Evolutionary conservation across 2,329 filamentous ascomycete genomes (phyloP).

Genomic region (Helotiales sp.): DNA sequence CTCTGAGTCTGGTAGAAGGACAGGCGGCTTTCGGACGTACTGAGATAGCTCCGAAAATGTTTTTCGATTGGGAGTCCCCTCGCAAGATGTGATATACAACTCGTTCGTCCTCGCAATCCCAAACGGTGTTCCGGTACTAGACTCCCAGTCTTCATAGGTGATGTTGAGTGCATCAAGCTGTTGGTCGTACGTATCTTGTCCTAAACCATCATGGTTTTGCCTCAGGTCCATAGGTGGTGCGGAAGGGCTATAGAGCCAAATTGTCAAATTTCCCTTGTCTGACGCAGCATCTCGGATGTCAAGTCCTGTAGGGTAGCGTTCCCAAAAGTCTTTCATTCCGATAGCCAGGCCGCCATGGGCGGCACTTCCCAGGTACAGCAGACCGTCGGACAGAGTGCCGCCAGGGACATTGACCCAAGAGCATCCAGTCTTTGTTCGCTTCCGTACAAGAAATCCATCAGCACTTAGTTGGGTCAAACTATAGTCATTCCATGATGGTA

Average conservation of each 20-base stretch:
- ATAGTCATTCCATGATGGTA: conserved; percentile 60
- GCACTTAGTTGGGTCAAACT: conserved; percentile 56
- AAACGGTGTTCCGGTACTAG: conserved; percentile 53
- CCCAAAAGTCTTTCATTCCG: conserved; percentile 62
- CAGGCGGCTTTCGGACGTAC: conserved; percentile 52
- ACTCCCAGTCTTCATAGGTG: conserved; percentile 64
- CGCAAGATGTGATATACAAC: conserved; percentile 53
- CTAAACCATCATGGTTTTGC: conserved; percentile 58
- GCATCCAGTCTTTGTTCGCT: conserved; percentile 57
- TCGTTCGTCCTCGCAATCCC: conserved; percentile 61
- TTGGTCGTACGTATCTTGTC: conserved; percentile 54
- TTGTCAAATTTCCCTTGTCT: conserved; percentile 51
- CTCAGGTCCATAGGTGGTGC: conserved; percentile 56
- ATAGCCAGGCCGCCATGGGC: conserved; percentile 58
- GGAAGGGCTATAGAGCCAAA: conserved; percentile 61
- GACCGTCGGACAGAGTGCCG: conserved; percentile 53
- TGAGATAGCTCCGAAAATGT: conserved; percentile 44
- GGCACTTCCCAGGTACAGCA: conserved; percentile 59
- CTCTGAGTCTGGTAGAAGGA: conserved; percentile 47
- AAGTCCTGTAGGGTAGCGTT: conserved; percentile 58
- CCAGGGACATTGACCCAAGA: conserved; percentile 60
- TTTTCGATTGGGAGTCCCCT: conserved; percentile 50
- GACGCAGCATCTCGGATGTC: conserved; percentile 53
- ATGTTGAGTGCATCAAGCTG: conserved; percentile 61
- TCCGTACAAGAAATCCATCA: conserved; percentile 61